phyloP scores from a whole-genome alignment of 805 yeast species.

The Sungouiella blattae region DNA sequence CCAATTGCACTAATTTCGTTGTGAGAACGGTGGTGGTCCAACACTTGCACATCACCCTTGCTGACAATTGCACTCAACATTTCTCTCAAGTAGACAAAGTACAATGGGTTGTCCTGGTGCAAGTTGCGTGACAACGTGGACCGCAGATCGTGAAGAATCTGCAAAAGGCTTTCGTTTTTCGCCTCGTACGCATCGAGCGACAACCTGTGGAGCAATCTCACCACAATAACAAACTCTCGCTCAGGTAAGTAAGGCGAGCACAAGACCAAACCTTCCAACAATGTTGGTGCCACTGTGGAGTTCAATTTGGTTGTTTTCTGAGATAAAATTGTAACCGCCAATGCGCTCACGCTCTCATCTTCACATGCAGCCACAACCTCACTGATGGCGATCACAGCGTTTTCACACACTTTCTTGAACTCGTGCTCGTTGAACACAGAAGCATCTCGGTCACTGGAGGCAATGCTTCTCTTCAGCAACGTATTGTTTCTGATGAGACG shows the following conservation, averaged over 20 bases:
- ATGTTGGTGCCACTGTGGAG: conserved; percentile 49
- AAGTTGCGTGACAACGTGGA: conserved; percentile 41
- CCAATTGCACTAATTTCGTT: conserved; percentile 68
- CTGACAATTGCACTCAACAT: conserved; percentile 63
- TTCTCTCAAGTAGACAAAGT: conserved; percentile 57
- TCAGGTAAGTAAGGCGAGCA: conserved; percentile 61
- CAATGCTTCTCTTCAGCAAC: conserved; percentile 7
- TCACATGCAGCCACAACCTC: conserved; percentile 63
- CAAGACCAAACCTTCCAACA: conserved; percentile 59
- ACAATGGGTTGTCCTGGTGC: conserved; percentile 41
- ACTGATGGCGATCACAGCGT: conserved; percentile 65
- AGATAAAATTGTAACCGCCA: conserved; percentile 76
- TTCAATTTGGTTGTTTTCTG: conserved; percentile 61
- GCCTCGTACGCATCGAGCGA: conserved; percentile 42
- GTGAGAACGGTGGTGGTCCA: conserved; percentile 78
- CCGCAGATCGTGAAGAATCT: conserved; percentile 50
- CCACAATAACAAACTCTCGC: conserved; percentile 63
- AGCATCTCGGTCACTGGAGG: neutral
- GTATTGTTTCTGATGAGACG: conserved; percentile 12
- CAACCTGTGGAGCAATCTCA: conserved; percentile 54
- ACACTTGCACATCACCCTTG: conserved; percentile 73
- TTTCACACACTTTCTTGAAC: conserved; percentile 46
- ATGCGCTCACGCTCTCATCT: conserved; percentile 68
- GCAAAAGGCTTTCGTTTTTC: conserved; percentile 34
- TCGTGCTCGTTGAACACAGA: conserved; percentile 28